Base-by-base conservation (phyloP, 2,329 filamentous ascomycete genomes). In the Aspergillus quadrilineatus region DNA sequence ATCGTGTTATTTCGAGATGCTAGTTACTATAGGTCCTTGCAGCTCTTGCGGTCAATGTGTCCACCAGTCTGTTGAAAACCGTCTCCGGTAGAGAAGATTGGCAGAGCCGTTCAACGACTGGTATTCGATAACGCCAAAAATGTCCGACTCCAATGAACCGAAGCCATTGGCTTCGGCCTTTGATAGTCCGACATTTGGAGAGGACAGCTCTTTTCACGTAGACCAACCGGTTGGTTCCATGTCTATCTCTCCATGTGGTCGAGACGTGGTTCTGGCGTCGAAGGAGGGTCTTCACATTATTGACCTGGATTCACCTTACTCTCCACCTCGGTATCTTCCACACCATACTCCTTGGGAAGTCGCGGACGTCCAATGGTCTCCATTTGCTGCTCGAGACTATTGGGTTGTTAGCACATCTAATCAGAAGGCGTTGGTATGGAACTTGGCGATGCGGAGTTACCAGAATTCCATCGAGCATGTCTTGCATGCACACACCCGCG, bases 331-430 rank as follows among this genome's bases (percentile, higher is more conserved):
- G 15, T 88, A 92, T 66, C 82, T 97, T 64, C 89, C 89, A 60
- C 90, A 96, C 74, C 89, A 90, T 54, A 87, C 91, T 43, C 89
- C 90, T n/a, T 97, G 92, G 91, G 86, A 96, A 50, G 92, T 96
- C 4, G 92, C 93, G 9, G 93, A 97, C 73, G 92, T 96, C 30
- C 93, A 97, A 74, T 97, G 93, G 93, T 96, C 91, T 9, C 93
- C 93, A 0, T 96, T 97, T 71, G 89, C 92, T 10, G 85, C 84
- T 17, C 85, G 92, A 47, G 90, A 96, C 71, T 92, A 92, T 67
- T 97, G 93, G 92, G 89, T 97, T 15, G 90, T 91, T 36, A 96
- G 91, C 57, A 96, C 92, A 0, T 93, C 92, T 15, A 97, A 97
- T 71, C 92, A 97, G 72, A 91, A 94, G 65, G 94, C 92, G 17